Evolutionary conservation across 345 rosid species (phyloP), one percentile per base, ranked within the genome.

Genomic region (Excoecaria agallocha): DNA sequence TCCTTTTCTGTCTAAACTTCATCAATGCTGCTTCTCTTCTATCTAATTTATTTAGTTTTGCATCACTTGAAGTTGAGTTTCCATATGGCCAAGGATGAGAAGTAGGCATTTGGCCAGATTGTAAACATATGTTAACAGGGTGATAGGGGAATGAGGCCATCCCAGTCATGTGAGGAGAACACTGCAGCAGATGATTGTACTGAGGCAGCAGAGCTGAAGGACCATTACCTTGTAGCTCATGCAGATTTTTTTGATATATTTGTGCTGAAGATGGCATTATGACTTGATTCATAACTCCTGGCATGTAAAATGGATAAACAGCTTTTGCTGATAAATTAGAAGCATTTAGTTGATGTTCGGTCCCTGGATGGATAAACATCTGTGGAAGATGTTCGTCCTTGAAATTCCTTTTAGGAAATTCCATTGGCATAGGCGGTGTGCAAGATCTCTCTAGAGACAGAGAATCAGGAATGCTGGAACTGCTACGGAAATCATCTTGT

Each of bases 1-100:
- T 95, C 84, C 97, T 86, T 75, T 93, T 95, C 84, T 91, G 94
- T 83, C 97, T 87, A 75, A 95, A 95, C 83, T 95, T 95, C 38
- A 89, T 84, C 61, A 95, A 70, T 68, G 99, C 99, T 43, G 96
- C 96, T 81, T 93, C 98, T 80, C 99, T 87, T 82, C 94, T 87
- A 65, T 95, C 98, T 57, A 85, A 84, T 77, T 89, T 88, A 62
- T 66, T 87, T 54, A 86, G 62, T 75, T 85, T 86, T 73, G 84
- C 85, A 69, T 89, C 96, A 75, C 80, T 67, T n/a, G 86, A 69
- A 39, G 91, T 72, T 48, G 91, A 68, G 77, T 70, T 82, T 74
- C 93, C 96, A 74, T 68, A 82, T 25, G 87, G 86, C 99, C 96
- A 89, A 12, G 96, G 75, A 69, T 78, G 88, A 71, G 69, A 68